Evolutionary conservation across 192 early-diverging fungal genomes (phyloP), one percentile per base, ranked within the genome.

Genomic region (Tieghemiomyces parasiticus): DNA sequence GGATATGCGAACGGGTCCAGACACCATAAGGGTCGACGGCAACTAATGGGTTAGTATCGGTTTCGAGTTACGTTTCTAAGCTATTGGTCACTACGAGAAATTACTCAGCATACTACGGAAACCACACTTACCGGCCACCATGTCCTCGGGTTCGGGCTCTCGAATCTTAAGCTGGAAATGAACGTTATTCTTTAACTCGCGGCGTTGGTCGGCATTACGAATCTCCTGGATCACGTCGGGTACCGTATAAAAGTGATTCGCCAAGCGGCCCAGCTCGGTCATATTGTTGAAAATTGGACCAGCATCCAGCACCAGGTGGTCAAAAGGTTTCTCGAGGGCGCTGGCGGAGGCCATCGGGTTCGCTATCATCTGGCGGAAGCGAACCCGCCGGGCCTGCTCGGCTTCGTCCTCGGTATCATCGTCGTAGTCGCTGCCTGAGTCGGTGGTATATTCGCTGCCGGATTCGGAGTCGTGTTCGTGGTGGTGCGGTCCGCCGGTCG

Each of bases 191-290:
- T 49, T 42, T 59, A 62, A 69, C 34, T 65, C 70, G 34, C 87
- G 78, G 24, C 82, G 71, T 10, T 93, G 74, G 14, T 78, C 71
- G 45, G 69, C 69, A 71, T 91, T 92, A 22, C 88, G 79, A 51
- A 95, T 78, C 73, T 97, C 93, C 34, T 63, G 65, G 28, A 92
- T 49, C 3, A 97, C 89, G 63, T 97, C 93, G 9, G 92, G 90
- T 4, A 89, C 76, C 14, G 93, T 93, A 28, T 86, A 81, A 62
- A 90, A 87, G 30, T 78, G 78, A 31, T 80, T 77, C 1, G 89
- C 85, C 49, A 91, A 64, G 47, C 71, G 65, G 47, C 70, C 68
- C 30, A 91, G 12, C 13, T 34, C 54, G 16, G 28, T 16, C 20
- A 56, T 13, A 34, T 24, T 56, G 16, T 56, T 26, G 32, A 56